Base-by-base conservation (phyloP, 495 filamentous ascomycete species). In the Aspergillus nanangensis region DNA sequence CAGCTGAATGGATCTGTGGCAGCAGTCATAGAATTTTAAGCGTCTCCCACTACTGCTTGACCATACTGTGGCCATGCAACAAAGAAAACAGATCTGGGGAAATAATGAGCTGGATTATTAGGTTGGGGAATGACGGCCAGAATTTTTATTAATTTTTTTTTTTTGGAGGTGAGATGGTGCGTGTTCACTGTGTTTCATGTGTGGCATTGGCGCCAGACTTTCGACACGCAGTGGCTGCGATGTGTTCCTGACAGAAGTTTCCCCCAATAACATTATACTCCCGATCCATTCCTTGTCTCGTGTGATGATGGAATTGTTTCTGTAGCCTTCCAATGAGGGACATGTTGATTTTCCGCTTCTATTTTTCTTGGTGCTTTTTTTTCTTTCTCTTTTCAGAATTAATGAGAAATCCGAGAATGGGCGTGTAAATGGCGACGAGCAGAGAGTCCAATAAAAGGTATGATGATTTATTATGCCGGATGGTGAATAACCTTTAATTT, bases 201-300 rank as follows among this genome's bases (percentile, higher is more conserved):
- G 51, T 58, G 50, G 57, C 53, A 60, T 54, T 60, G 53, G 25
- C 22, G 47, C 34, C 14, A 22, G 29, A 49, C 45, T n/a, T 44
- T 21, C 17, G 21, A 39, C 18, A 39, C 5, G 25, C 44, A 51
- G 45, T 45, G 50, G 45, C 37, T 22, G 42, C 44, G 41, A 18
- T 40, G 44, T 37, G 56, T 53, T 39, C 51, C 51, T 58, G 55
- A 44, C 50, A 57, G 50, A 41, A 43, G n/a, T 48, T 21, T n/a
- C 34, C 42, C 48, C 41, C 29, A 38, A 45, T 4, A 49, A 50
- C 52, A 53, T 52, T 23, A 29, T 29, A 11, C 7, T 5, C 7
- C 25, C 7, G 11, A 29, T 29, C n/a, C n/a, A 8, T 31, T 31
- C n/a, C n/a, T 31, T 31, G 7, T 31, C n/a, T 31, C n/a, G n/a